phyloP scores from a whole-genome alignment of 2,329 filamentous ascomycete genomes.

The Penicillium sp. region DNA sequence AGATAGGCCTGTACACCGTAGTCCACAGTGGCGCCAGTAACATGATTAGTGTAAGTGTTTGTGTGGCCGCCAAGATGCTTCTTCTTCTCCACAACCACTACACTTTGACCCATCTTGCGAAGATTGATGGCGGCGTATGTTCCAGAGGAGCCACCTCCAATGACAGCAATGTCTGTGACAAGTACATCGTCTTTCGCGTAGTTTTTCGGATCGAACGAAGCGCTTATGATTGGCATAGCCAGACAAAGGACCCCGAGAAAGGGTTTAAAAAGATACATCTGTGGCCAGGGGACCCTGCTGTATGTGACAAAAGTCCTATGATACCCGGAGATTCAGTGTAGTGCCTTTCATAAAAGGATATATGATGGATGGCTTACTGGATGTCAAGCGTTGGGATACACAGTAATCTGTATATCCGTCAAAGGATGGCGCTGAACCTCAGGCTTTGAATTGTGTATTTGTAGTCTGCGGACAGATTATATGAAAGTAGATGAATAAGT shows the following conservation, averaged over 20 bases:
- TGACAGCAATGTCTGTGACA: constrained; percentile 25
- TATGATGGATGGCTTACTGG: no score
- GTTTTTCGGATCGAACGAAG: not conserved
- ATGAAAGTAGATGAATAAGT: not conserved
- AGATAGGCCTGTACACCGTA: constrained; percentile 29
- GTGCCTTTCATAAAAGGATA: no score
- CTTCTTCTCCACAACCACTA: constrained; percentile 29
- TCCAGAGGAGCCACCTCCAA: constrained; percentile 32
- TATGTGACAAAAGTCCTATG: no score
- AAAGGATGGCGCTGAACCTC: no score
- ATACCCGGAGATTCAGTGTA: no score
- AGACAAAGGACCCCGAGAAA: not conserved
- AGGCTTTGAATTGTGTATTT: no score
- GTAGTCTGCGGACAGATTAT: no score
- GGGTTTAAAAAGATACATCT: not conserved
- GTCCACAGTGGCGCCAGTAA: constrained; percentile 22
- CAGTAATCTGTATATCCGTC: no score
- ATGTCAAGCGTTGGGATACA: no score
- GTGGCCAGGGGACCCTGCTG: not conserved
- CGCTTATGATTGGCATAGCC: not conserved
- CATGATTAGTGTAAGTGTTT: constrained; percentile 24
- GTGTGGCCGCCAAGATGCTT: constrained; percentile 30
- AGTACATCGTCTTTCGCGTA: constrained; percentile 6
- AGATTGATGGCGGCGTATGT: constrained; percentile 32
- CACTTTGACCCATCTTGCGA: constrained; percentile 22